Base-by-base conservation (phyloP, 2,329 filamentous ascomycete species). In the Clarireedia sp. region DNA sequence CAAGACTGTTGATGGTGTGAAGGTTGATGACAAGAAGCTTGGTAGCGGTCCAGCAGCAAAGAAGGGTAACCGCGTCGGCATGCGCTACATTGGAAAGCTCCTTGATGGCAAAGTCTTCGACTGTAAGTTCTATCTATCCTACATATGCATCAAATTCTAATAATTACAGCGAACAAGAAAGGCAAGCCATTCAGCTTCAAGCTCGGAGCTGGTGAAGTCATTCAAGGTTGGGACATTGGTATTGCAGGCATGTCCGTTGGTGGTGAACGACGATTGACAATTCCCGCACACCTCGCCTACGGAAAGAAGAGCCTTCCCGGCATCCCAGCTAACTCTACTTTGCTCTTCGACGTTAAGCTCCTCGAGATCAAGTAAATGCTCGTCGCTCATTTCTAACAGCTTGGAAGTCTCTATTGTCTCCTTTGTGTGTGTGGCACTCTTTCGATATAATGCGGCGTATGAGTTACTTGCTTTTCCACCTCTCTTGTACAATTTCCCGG, bases 211-310 rank as follows among this genome's bases (percentile, higher is more conserved):
- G 91, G 91, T 59, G 89, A 97, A 73, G 95, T 99, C 68, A 99
- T 99, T 78, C 94, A 95, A 81, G 94, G 94, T 64, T 97, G 94
- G 95, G 95, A 99, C 72, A 82, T 97, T 62, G 94, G 94, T 74
- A 78, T 99, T 65, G 79, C 81, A 64, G 95, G 95, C 74, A 96
- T 99, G 90, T 78, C 85, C 64, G 86, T 91, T 64, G 94, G 94
- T 68, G 90, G 90, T 67, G 95, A 99, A 80, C 89, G 94, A 68
- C 86, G 94, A 64, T 80, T 99, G 67, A 91, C 85, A 60, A 90
- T 99, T 67, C 95, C 95, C 48, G 79, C 94, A 48, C 77, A 86
- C 67, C 83, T 92, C 57, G 95, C 87, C 66, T 99, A 99, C 73
- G 94, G 95, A 73, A 90, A 82, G 75, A 87, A 89, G 76, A 77